A percentile compares a stretch with the other conserved stretches of the same genome.
Conservation (phyloP, 768 basidiomycete genomes). For the Phaeotremella skinneri region DNA sequence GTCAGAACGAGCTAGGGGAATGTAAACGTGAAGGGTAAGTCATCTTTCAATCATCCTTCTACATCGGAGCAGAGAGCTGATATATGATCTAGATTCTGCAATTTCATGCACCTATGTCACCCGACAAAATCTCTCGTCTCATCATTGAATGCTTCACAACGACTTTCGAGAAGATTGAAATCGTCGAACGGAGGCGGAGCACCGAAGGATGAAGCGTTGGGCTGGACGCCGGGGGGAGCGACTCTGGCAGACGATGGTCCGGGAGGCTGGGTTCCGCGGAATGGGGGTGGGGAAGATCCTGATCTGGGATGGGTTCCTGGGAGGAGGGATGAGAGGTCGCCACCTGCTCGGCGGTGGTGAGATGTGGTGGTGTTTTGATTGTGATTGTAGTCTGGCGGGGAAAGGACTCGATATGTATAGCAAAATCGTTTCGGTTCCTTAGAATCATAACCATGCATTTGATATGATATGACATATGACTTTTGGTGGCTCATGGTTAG, state of each 20-base stretch:
- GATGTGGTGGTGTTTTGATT: no score
- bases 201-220: slow-evolving; percentile 27
- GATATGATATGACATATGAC: no score
- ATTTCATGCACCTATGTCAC: slow-evolving; percentile 94
- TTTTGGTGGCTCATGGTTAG: no score
- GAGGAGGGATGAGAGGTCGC: slow-evolving; percentile 12
- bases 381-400: no score
- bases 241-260: not conserved
- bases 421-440: no score
- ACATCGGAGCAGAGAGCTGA: slow-evolving; percentile 2
- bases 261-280: slow-evolving; percentile 7
- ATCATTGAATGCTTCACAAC: slow-evolving; percentile 75
- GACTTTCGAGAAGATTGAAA: slow-evolving; percentile 54
- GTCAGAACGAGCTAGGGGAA: slow-evolving; percentile 97
- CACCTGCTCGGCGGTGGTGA: not conserved
- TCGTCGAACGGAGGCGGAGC: slow-evolving; percentile 11
- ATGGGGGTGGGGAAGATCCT: slow-evolving; percentile 10
- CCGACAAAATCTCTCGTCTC: slow-evolving; percentile 80
- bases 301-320: slow-evolving; percentile 21
- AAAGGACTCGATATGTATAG: no score
- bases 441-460: not conserved
- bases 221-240: slow-evolving; percentile 39
- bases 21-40: slow-evolving; percentile 78
- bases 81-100: slow-evolving; percentile 71
- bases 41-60: not conserved